Percentiles rank a stretch among this genome's conserved stretches.
phyloP scores from a whole-genome alignment of 495 filamentous ascomycete genomes.

The Penicillium arizonense region DNA sequence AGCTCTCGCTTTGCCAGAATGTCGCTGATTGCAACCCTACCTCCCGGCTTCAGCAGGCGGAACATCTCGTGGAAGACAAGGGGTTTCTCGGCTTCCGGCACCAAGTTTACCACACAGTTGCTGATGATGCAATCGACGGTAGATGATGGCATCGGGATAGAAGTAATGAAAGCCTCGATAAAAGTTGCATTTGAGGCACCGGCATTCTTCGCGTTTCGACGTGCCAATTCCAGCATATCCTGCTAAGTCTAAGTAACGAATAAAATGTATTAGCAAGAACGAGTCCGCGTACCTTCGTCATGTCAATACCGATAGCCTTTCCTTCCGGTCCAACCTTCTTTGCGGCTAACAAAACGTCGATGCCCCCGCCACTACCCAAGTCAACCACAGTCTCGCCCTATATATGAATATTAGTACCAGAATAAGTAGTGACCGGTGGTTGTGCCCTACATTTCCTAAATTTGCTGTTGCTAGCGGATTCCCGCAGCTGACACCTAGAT shows the following conservation, averaged over 20 bases:
- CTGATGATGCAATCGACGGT: constrained; percentile 59
- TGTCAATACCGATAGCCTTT: constrained; percentile 62
- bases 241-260: constrained; percentile 17
- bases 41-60: constrained; percentile 59
- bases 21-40: constrained; percentile 64
- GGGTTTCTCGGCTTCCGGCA: constrained; percentile 55
- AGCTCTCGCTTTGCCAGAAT: constrained; percentile 56
- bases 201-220: constrained; percentile 39
- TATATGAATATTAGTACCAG: background rate
- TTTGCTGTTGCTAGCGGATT: constrained; percentile 59
- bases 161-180: constrained; percentile 52
- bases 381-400: constrained; percentile 66
- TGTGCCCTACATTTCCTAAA: constrained; percentile 42
- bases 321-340: constrained; percentile 54
- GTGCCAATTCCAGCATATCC: constrained; percentile 58
- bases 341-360: constrained; percentile 63
- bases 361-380: constrained; percentile 61
- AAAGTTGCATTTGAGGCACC: constrained; percentile 47
- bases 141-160: constrained; percentile 40
- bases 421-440: background rate
- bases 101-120: constrained; percentile 67
- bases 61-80: constrained; percentile 59
- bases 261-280: background rate
- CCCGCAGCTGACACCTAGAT: constrained; percentile 66
- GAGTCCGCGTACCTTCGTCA: constrained; percentile 51